These are phyloP conservation scores for Boletus smithii DNA, from an alignment of 1,284 basidiomycete species.

Conservation along the genomic window DNA sequence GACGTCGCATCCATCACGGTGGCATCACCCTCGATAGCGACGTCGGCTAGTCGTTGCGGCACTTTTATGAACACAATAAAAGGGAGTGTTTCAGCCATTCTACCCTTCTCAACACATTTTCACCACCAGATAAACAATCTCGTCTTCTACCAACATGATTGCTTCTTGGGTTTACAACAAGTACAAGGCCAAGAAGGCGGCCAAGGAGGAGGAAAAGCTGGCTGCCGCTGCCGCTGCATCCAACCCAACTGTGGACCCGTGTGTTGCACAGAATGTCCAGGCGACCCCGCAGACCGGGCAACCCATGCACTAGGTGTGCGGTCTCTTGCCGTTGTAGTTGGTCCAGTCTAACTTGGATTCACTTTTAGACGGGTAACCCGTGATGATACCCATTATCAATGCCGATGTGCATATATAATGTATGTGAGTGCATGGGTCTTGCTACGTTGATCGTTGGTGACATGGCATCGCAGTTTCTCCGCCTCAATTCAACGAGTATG, in stretches of 20 bases:
- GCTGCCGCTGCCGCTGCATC: background rate
- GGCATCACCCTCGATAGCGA: too few species aligned
- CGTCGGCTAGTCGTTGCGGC: background rate
- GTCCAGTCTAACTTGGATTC: background rate
- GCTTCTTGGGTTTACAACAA: constrained; percentile 22
- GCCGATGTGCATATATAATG: too few species aligned
- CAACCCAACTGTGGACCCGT: background rate
- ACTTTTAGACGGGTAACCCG: too few species aligned
- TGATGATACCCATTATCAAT: too few species aligned
- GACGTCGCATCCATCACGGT: too few species aligned
- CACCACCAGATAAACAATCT: too few species aligned
- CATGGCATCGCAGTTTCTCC: background rate
- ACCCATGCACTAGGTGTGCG: constrained; percentile 16
- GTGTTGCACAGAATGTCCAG: background rate
- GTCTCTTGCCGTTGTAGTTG: background rate
- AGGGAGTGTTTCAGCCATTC: background rate
- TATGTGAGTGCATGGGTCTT: background rate
- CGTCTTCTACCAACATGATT: constrained; percentile 12
- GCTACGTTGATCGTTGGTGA: background rate
- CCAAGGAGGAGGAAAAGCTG: constrained; percentile 16
- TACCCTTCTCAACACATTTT: background rate
- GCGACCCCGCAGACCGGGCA: constrained; percentile 2
- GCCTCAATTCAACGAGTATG: too few species aligned
- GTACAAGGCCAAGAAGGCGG: constrained; percentile 27
- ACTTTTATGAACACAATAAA: constrained; percentile 8